phyloP scores from a whole-genome alignment of 1,284 basidiomycete genomes.

The Blastosporella zonata region DNA sequence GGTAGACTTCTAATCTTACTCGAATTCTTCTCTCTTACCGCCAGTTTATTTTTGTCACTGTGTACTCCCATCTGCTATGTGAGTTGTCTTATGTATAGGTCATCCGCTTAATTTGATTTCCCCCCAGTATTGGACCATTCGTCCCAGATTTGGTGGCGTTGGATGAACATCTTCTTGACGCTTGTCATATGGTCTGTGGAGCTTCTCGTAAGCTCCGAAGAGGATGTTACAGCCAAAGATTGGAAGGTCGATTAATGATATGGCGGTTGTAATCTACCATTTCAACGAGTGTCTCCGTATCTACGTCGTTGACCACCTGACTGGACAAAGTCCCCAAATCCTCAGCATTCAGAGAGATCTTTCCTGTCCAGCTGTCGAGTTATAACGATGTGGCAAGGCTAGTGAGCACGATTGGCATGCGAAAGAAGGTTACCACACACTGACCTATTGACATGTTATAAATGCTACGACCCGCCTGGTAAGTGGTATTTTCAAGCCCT shows the following conservation, averaged over 20 bases:
- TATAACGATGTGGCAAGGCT: not conserved
- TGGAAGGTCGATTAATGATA: conserved; percentile 72
- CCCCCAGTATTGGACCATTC: conserved; percentile 71
- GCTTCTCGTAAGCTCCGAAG: conserved; percentile 73
- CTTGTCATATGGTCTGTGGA: conserved; percentile 79
- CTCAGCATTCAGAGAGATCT: not conserved
- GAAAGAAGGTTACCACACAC: not conserved
- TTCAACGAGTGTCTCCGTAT: not conserved
- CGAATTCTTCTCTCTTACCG: conserved; percentile 75
- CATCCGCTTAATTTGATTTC: not conserved
- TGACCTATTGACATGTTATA: conserved; percentile 7
- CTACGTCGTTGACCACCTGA: not conserved
- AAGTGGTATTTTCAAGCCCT: conserved; percentile 18
- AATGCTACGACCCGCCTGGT: conserved; percentile 15
- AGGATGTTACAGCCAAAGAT: conserved; percentile 64
- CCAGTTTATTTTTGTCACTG: conserved; percentile 79
- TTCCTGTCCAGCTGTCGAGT: not conserved
- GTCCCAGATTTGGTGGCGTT: conserved; percentile 88
- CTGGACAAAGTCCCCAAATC: too few relatives aligned
- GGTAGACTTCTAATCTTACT: conserved; percentile 71
- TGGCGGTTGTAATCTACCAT: not conserved
- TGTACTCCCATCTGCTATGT: conserved; percentile 81
- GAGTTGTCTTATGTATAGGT: conserved; percentile 27
- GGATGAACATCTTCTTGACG: conserved; percentile 85
- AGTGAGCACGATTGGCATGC: not conserved